Percentiles rank a stretch among this genome's conserved stretches.
phyloP scores from a whole-genome alignment of 768 basidiomycete species.

The Boletales sp. region DNA sequence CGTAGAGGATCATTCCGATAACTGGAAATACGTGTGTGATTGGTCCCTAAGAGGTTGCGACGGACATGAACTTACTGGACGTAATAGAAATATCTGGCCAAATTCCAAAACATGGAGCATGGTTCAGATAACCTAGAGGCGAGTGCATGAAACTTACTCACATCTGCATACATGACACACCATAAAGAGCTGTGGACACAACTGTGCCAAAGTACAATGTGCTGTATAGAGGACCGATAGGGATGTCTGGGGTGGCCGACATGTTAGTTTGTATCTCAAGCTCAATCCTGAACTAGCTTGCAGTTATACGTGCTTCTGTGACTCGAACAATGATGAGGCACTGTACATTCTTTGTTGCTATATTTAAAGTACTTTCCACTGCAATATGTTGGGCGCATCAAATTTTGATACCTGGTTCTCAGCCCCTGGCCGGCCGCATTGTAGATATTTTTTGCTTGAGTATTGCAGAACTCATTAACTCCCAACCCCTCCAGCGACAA shows the following conservation, averaged over 20 bases:
- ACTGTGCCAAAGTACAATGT: background rate
- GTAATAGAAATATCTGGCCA: background rate
- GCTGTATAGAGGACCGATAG: background rate
- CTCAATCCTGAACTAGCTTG: too few species aligned
- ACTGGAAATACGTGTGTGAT: background rate
- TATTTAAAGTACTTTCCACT: too few species aligned
- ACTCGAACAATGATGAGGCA: too few species aligned
- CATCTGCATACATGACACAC: slow-evolving; percentile 1
- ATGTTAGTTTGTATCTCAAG: background rate
- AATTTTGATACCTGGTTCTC: too few species aligned
- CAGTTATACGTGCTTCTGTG: too few species aligned
- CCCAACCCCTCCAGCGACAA: too few species aligned
- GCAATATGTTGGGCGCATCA: too few species aligned
- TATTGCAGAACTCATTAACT: too few species aligned
- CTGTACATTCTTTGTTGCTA: too few species aligned
- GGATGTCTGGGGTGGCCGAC: background rate
- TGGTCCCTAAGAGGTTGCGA: background rate
- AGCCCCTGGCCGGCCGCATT: too few species aligned
- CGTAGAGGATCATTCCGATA: background rate
- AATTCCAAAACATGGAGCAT: background rate
- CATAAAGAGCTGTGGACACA: background rate
- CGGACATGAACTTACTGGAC: background rate
- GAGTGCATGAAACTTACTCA: too few species aligned
- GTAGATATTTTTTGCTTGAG: too few species aligned
- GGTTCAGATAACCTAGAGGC: background rate